A percentile compares a stretch with the other conserved stretches of the same genome.
phyloP scores from a whole-genome alignment of 306 rosid species.

The Clitoria ternatea region DNA sequence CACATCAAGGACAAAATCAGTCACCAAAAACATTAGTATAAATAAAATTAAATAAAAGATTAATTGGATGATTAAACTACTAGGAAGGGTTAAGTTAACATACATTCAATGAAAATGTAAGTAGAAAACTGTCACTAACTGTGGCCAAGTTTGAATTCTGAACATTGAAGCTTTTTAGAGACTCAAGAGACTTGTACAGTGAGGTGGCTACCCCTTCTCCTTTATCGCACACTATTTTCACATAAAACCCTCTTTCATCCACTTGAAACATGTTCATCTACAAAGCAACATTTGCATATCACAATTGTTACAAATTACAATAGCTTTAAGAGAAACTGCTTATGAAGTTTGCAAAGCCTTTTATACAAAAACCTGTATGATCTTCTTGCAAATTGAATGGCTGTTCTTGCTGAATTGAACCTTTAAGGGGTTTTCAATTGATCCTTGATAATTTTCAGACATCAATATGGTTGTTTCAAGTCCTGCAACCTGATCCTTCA shows the following conservation, averaged over 20 bases:
- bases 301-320: too few species aligned
- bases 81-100: neutral
- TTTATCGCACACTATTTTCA: slow-evolving; percentile 52
- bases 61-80: neutral
- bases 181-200: slow-evolving; percentile 68
- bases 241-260: slow-evolving; percentile 66
- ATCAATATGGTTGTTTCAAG: slow-evolving; percentile 50
- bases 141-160: slow-evolving; percentile 60
- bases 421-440: slow-evolving; percentile 25
- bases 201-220: slow-evolving; percentile 57
- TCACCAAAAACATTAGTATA: neutral
- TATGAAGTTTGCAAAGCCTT: neutral
- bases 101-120: slow-evolving; percentile 55
- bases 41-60: too few species aligned
- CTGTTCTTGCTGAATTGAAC: slow-evolving; percentile 17
- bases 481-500: slow-evolving; percentile 53
- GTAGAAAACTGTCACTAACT: slow-evolving; percentile 38
- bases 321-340: neutral
- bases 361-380: slow-evolving; percentile 41
- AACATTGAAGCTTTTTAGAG: slow-evolving; percentile 47
- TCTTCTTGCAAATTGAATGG: slow-evolving; percentile 34
- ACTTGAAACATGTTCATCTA: slow-evolving; percentile 78
- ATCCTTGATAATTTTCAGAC: slow-evolving; percentile 32
- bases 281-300: slow-evolving; percentile 7
- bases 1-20: neutral